Evolutionary conservation across 257 asterid genomes (phyloP).

Genomic region (Petrea volubilis): DNA sequence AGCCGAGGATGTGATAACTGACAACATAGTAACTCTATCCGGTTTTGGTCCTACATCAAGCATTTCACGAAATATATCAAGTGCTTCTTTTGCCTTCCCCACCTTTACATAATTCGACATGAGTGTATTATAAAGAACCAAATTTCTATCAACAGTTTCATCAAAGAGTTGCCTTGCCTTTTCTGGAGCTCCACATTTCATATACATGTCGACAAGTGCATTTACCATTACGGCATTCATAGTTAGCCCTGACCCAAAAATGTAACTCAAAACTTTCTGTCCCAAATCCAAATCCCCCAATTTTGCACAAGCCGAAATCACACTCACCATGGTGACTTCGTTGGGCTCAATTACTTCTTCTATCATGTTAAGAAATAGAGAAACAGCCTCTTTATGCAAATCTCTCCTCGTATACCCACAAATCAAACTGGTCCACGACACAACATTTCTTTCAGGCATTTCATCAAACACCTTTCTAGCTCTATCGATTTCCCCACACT

Average conservation of each 20-base stretch:
- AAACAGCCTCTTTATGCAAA: slow-evolving; percentile 41
- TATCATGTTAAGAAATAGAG: slow-evolving; percentile 53
- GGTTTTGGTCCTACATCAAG: slow-evolving; percentile 40
- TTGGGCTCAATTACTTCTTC: slow-evolving; percentile 46
- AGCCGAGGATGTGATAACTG: slow-evolving; percentile 49
- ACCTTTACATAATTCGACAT: slow-evolving; percentile 51
- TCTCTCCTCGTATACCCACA: slow-evolving; percentile 44
- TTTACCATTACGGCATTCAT: slow-evolving; percentile 44
- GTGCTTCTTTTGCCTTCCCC: slow-evolving; percentile 44
- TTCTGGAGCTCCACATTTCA: slow-evolving; percentile 52
- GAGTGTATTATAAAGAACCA: slow-evolving; percentile 50
- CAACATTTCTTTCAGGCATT: slow-evolving; percentile 55
- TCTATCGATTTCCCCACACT: slow-evolving; percentile 48
- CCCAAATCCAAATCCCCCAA: slow-evolving; percentile 45
- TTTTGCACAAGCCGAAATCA: slow-evolving; percentile 50
- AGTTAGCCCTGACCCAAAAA: slow-evolving; percentile 29
- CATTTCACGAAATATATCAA: slow-evolving; percentile 42
- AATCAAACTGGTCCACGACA: slow-evolving; percentile 64
- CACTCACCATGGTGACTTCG: slow-evolving; percentile 41
- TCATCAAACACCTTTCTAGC: slow-evolving; percentile 53
- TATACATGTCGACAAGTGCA: slow-evolving; percentile 58
- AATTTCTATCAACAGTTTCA: slow-evolving; percentile 36
- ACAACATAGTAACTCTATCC: slow-evolving; percentile 52
- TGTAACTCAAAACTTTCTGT: slow-evolving; percentile 34
- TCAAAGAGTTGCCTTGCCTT: slow-evolving; percentile 49